Conservation (phyloP, 345 rosid species). For the Populus alba region DNA sequence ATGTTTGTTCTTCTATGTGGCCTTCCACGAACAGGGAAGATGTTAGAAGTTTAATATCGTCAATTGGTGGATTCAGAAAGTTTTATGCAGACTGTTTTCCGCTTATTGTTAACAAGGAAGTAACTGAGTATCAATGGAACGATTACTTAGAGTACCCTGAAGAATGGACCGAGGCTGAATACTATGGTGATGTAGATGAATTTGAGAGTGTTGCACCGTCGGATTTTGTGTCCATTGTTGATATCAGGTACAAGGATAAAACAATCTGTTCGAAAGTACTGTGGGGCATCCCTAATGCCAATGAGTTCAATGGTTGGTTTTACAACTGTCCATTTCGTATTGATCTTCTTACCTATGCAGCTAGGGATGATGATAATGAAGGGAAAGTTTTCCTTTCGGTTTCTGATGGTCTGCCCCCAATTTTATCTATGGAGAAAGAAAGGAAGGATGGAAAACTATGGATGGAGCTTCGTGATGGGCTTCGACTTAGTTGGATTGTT, state of each 20-base stretch:
- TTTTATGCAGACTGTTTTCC: constrained; percentile 76
- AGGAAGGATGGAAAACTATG: constrained; percentile 74
- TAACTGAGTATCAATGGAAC: constrained; percentile 51
- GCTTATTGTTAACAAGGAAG: constrained; percentile 67
- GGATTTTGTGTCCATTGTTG: constrained; percentile 67
- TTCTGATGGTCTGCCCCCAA: constrained; percentile 61
- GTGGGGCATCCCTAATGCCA: constrained; percentile 71
- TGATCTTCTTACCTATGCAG: constrained; percentile 50
- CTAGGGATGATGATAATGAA: constrained; percentile 46
- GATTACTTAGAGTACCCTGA: constrained; percentile 52
- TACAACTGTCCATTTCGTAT: constrained; percentile 68
- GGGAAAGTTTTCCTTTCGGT: constrained; percentile 53
- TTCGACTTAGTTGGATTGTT: constrained; percentile 72
- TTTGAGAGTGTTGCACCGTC: constrained; percentile 47
- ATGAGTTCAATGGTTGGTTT: constrained; percentile 67
- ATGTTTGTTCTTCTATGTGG: constrained; percentile 74
- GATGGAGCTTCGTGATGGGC: constrained; percentile 64
- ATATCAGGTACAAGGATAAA: constrained; percentile 59
- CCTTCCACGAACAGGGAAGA: constrained; percentile 67
- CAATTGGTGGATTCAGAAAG: constrained; percentile 71
- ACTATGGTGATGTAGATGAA: constrained; percentile 58
- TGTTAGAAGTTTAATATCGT: constrained; percentile 52
- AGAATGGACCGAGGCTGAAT: constrained; percentile 74
- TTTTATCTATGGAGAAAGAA: constrained; percentile 64
- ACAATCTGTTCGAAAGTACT: constrained; percentile 62